These are phyloP conservation scores for Neurospora sp. DNA, from an alignment of 495 filamentous ascomycete species.

Conservation along the genomic window DNA sequence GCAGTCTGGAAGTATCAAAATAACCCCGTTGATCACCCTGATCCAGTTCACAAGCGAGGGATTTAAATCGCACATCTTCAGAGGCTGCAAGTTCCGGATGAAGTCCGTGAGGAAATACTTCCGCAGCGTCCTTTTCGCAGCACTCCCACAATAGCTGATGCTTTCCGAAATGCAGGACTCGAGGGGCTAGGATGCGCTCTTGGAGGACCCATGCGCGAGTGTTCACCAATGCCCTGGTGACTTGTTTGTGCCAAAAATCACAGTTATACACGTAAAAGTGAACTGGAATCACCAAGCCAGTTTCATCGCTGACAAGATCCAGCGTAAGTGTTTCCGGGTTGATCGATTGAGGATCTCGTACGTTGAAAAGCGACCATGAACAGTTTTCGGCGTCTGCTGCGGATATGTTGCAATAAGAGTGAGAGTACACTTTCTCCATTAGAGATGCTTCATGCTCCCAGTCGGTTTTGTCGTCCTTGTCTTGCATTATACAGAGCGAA, in stretches of 20 bases:
- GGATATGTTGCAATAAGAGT: constrained; percentile 1
- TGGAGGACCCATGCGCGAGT: neutral
- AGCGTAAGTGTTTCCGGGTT: neutral
- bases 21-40: neutral
- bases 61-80: neutral
- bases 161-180: constrained; percentile 1
- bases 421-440: neutral
- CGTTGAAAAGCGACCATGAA: neutral
- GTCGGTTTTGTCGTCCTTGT: neutral
- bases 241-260: fast-evolving
- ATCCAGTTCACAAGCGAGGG: neutral
- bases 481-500: neutral
- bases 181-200: constrained; percentile 1
- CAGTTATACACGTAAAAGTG: neutral
- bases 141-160: constrained; percentile 1
- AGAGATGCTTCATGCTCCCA: neutral
- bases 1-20: fast-evolving
- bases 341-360: neutral
- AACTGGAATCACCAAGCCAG: neutral
- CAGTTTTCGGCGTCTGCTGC: neutral
- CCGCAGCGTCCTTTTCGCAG: neutral
- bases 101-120: neutral
- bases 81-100: neutral
- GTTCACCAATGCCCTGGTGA: neutral
- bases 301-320: neutral